These are phyloP conservation scores for Metschnikowia rubicola DNA, from an alignment of 805 yeast species.

Conservation along the genomic window DNA sequence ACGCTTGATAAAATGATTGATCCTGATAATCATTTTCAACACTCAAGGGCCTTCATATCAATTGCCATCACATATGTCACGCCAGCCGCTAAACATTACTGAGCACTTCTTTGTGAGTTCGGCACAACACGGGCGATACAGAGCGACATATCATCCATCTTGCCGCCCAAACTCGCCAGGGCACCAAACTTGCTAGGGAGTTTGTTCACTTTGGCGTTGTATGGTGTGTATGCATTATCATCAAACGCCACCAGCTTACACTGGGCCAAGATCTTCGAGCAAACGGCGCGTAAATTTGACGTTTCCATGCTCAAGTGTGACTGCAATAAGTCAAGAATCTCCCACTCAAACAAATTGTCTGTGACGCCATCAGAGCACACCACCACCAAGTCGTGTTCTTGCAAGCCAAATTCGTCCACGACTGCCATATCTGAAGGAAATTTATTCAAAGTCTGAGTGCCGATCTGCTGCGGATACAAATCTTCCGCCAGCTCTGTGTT, in stretches of 20 bases:
- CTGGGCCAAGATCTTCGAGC: conserved; percentile 37
- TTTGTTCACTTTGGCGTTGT: conserved; percentile 47
- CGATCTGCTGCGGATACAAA: conserved; percentile 53
- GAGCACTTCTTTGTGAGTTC: not conserved
- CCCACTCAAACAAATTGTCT: conserved; percentile 50
- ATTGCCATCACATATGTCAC: not conserved
- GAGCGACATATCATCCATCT: conserved; percentile 52
- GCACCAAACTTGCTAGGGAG: conserved; percentile 33
- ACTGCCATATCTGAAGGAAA: conserved; percentile 49
- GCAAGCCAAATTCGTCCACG: conserved; percentile 38
- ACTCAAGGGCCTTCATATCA: too few species aligned
- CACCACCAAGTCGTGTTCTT: conserved; percentile 42
- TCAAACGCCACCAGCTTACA: conserved; percentile 52
- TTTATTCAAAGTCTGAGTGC: conserved; percentile 43
- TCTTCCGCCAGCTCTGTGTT: conserved; percentile 47
- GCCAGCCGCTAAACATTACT: not conserved
- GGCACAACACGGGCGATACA: conserved; percentile 44
- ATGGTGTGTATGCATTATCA: conserved; percentile 51
- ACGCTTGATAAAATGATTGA: too few species aligned
- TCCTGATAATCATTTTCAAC: too few species aligned
- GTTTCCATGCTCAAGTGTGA: conserved; percentile 27
- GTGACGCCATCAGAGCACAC: conserved; percentile 54
- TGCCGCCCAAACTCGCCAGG: conserved; percentile 46
- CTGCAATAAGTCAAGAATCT: conserved; percentile 38
- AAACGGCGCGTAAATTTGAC: conserved; percentile 35